A percentile compares a stretch with the other conserved stretches of the same genome.
phyloP scores from a whole-genome alignment of 2,329 filamentous ascomycete species.

The Penicillium frequentans region DNA sequence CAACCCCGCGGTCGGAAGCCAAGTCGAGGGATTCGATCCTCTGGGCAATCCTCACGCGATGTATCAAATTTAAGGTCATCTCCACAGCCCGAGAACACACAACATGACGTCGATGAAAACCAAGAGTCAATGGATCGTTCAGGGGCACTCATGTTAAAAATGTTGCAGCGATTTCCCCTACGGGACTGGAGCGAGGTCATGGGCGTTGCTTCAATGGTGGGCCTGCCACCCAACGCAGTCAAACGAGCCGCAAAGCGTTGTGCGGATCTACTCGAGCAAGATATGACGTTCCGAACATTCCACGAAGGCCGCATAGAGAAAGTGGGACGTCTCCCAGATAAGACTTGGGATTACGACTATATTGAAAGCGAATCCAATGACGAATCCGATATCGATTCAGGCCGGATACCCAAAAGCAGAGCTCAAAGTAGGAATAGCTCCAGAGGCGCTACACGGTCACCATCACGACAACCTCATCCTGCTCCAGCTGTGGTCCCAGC shows the following conservation, averaged over 20 bases:
- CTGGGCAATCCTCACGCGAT: neutral
- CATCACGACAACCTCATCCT: neutral
- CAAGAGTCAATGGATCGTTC: neutral
- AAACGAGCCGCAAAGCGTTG: constrained; percentile 72
- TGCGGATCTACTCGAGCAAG: constrained; percentile 70
- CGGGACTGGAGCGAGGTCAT: constrained; percentile 86
- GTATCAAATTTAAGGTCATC: constrained; percentile 9
- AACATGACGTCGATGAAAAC: neutral
- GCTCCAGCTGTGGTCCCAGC: neutral
- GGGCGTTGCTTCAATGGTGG: constrained; percentile 72
- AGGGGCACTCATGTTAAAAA: neutral
- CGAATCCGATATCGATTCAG: neutral
- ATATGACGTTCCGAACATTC: constrained; percentile 65
- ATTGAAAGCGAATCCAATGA: neutral
- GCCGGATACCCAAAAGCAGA: neutral
- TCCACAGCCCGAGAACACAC: constrained; percentile 5
- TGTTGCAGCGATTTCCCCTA: constrained; percentile 32
- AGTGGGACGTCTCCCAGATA: constrained; percentile 7
- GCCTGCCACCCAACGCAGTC: constrained; percentile 66
- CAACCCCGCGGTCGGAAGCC: constrained; percentile 28
- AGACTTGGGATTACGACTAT: constrained; percentile 1
- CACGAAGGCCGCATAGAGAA: constrained; percentile 37
- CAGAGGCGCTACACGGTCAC: neutral
- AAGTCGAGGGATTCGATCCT: neutral
- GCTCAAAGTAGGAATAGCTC: neutral